These are phyloP conservation scores for Saccharomycopsis oosterbeekiorum DNA, from an alignment of 805 yeast genomes.

Conservation along the genomic window DNA sequence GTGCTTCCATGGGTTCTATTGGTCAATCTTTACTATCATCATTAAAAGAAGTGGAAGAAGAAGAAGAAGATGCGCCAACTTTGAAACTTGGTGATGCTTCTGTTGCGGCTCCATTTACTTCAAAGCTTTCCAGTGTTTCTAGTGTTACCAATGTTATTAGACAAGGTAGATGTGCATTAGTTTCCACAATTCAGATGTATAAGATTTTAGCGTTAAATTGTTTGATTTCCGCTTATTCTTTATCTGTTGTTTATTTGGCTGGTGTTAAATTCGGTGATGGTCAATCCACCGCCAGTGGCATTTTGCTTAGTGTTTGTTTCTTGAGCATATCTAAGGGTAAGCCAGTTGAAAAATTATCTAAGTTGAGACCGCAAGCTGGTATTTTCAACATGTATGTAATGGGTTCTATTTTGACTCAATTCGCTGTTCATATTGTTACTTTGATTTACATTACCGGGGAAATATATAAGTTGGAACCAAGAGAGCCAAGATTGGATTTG, in stretches of 20 bases:
- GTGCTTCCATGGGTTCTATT: slow-evolving; percentile 29
- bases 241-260: slow-evolving; percentile 87
- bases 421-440: slow-evolving; percentile 81
- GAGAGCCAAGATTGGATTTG: slow-evolving; percentile 80
- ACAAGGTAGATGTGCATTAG: slow-evolving; percentile 97
- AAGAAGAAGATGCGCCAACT: slow-evolving; percentile 75
- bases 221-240: slow-evolving; percentile 90
- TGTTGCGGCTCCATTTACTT: slow-evolving; percentile 97
- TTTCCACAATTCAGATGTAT: slow-evolving; percentile 97
- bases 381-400: slow-evolving; percentile 90
- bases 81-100: slow-evolving; percentile 97
- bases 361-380: slow-evolving; percentile 95
- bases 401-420: slow-evolving; percentile 96
- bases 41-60: slow-evolving; percentile 47
- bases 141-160: slow-evolving; percentile 90
- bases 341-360: slow-evolving; percentile 79
- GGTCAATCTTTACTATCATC: slow-evolving; percentile 59
- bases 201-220: slow-evolving; percentile 95
- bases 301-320: slow-evolving; percentile 87
- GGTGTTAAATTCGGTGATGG: slow-evolving; percentile 98
- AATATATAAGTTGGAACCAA: slow-evolving; percentile 83
- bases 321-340: slow-evolving; percentile 89
- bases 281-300: slow-evolving; percentile 94
- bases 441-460: slow-evolving; percentile 75
- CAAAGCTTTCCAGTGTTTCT: slow-evolving; percentile 83